Base-by-base conservation (phyloP, 352 stramenopile genomes). In the Phytopythium ostracodes region DNA sequence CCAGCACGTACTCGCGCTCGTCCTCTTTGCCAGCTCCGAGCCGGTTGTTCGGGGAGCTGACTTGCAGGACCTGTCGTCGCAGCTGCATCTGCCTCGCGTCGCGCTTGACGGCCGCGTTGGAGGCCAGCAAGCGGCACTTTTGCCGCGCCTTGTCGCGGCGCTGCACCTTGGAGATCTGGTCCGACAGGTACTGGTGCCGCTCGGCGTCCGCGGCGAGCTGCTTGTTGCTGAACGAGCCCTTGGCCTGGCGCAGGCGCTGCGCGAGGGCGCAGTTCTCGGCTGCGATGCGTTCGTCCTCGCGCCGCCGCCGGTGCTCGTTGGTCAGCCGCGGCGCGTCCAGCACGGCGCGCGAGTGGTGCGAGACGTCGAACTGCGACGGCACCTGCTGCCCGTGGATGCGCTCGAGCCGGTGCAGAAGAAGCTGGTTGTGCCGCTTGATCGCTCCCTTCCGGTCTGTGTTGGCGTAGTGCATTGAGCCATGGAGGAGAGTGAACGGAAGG, bases 331-430 rank as follows among this genome's bases (percentile, higher is more conserved):
- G 72, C 4, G 73, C 75, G 31, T 71, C 77, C 22, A 77, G 61
- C 24, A 84, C 62, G 14, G 73, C 71, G 9, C 82, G 67, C 0
- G 62, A 69, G 40, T 85, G 73, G 47, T 87, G 81, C 5, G 77
- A 88, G 36, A 88, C 64, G 36, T 90, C 81, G 36, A 84, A 88
- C 43, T 80, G 72, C 61, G 84, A 85, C 15, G 78, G 81, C 0
- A 87, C 9, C 31, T 79, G 69, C 35, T 67, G 65, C 35, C 70
- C 51, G 55, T 88, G 81, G 52, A 88, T 88, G 9, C 67, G 68
- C 60, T 88, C 81, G 18, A 90, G 70, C 2, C 68, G 68, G 25
- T 74, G 36, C 9, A 90, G 60, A 24, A 90, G 49, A 0, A 81
- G 62, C 36, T 75, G 55, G 36, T 90, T 90, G 55, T 85, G 66